These are phyloP conservation scores for Mercurialis annua DNA, from an alignment of 345 rosid species.

Conservation along the genomic window DNA sequence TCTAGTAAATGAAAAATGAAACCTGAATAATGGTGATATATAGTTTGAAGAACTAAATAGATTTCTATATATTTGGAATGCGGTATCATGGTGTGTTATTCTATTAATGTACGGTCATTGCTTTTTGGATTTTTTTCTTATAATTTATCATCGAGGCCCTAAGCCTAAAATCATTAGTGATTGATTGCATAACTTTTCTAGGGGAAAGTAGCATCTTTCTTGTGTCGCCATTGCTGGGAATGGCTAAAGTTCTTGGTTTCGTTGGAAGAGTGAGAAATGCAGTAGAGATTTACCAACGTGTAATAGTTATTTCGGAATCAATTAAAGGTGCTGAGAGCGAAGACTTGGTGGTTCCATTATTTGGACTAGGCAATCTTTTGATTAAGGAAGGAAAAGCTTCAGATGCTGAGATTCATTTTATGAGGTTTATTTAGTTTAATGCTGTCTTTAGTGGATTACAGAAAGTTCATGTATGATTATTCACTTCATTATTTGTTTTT, in stretches of 20 bases:
- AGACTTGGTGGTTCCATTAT: constrained; percentile 66
- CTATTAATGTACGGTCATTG: background rate
- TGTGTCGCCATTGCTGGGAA: constrained; percentile 66
- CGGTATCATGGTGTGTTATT: background rate
- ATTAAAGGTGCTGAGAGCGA: constrained; percentile 64
- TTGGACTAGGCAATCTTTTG: constrained; percentile 69
- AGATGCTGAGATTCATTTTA: constrained; percentile 57
- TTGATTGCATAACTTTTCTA: constrained; percentile 20
- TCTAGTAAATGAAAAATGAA: background rate
- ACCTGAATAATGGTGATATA: background rate
- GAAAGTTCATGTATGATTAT: constrained; percentile 13
- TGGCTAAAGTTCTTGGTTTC: constrained; percentile 71
- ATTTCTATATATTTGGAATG: background rate
- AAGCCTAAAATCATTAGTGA: constrained; percentile 5
- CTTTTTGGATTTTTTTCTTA: background rate
- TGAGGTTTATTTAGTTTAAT: constrained; percentile 41
- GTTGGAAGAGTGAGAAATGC: constrained; percentile 59
- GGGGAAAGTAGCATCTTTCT: constrained; percentile 56
- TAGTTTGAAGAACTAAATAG: background rate
- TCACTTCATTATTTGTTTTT: constrained; percentile 12
- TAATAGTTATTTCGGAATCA: constrained; percentile 55
- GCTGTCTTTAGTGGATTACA: constrained; percentile 8
- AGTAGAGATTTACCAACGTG: constrained; percentile 46
- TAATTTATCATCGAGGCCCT: background rate
- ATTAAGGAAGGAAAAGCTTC: constrained; percentile 62